Evolutionary conservation across 169 alveolate species (phyloP).

Genomic region (Plasmodium inui): DNA sequence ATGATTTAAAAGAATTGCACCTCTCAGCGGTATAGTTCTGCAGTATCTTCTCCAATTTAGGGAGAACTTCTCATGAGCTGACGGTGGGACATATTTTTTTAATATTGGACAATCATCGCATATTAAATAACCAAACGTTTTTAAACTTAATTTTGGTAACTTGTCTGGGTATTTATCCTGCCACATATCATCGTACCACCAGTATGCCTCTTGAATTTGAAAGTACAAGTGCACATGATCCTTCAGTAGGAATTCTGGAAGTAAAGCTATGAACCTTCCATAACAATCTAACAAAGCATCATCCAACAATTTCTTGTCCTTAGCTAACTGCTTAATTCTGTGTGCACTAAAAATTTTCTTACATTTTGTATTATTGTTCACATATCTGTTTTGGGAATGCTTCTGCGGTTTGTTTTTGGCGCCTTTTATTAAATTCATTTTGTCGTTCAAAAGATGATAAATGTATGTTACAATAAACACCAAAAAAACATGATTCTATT

Average conservation of each 20-base stretch:
- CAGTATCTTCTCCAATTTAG: slow-evolving; percentile 87
- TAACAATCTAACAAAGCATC: slow-evolving; percentile 90
- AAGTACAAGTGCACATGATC: slow-evolving; percentile 91
- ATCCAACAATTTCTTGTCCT: slow-evolving; percentile 83
- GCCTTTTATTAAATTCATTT: slow-evolving; percentile 35
- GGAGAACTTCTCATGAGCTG: slow-evolving; percentile 82
- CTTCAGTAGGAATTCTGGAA: slow-evolving; percentile 89
- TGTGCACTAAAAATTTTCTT: slow-evolving; percentile 58
- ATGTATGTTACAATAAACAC: slow-evolving; percentile 11
- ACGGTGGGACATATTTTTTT: slow-evolving; percentile 79
- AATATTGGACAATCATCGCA: slow-evolving; percentile 89
- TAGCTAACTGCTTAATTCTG: slow-evolving; percentile 54
- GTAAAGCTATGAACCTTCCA: slow-evolving; percentile 91
- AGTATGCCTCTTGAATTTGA: slow-evolving; percentile 92
- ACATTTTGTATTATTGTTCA: slow-evolving; percentile 11
- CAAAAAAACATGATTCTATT: slow-evolving; percentile 50
- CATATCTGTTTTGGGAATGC: slow-evolving; percentile 7
- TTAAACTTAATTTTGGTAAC: slow-evolving; percentile 84
- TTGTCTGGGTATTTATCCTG: slow-evolving; percentile 85
- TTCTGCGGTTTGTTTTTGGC: slow-evolving; percentile 24
- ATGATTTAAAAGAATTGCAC: slow-evolving; percentile 89
- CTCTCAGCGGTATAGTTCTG: slow-evolving; percentile 90
- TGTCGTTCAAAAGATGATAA: slow-evolving; percentile 1
- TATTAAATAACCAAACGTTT: slow-evolving; percentile 86
- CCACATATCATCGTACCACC: slow-evolving; percentile 95